Evolutionary conservation across 345 rosid species (phyloP).

Genomic region (Pelargonium nanum): DNA sequence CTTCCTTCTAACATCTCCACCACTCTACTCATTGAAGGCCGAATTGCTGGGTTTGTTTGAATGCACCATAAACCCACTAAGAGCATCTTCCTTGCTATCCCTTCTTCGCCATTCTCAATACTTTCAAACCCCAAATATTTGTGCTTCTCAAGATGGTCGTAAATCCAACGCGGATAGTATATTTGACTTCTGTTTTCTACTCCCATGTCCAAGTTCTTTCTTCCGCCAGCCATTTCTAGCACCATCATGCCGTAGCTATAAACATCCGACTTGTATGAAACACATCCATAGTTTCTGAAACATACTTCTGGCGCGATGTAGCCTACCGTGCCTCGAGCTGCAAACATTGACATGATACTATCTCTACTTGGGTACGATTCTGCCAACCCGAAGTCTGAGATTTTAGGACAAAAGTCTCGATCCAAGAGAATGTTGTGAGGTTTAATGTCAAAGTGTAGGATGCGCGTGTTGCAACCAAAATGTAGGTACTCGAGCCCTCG

Average conservation of each 20-base stretch:
- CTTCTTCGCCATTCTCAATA: neutral
- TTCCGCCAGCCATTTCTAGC: conserved; percentile 10
- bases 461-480: conserved; percentile 15
- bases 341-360: neutral
- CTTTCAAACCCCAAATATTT: neutral
- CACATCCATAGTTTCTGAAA: neutral
- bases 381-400: conserved; percentile 22
- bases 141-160: neutral
- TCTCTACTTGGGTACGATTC: conserved; percentile 5
- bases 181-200: neutral
- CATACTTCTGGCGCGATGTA: conserved; percentile 7
- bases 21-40: conserved; percentile 9
- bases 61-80: conserved; percentile 7
- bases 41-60: neutral
- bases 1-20: conserved; percentile 7
- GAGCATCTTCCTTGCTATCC: neutral
- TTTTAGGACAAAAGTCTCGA: conserved; percentile 8
- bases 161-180: conserved; percentile 6
- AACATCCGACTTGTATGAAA: conserved; percentile 18
- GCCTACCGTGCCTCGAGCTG: neutral
- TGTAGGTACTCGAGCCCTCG: conserved; percentile 19
- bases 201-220: conserved; percentile 1
- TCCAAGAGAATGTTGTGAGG: conserved; percentile 22
- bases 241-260: conserved; percentile 22
- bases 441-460: conserved; percentile 24